Base-by-base conservation (phyloP, 1,284 basidiomycete species). In the Cutaneotrichosporon sp. region DNA sequence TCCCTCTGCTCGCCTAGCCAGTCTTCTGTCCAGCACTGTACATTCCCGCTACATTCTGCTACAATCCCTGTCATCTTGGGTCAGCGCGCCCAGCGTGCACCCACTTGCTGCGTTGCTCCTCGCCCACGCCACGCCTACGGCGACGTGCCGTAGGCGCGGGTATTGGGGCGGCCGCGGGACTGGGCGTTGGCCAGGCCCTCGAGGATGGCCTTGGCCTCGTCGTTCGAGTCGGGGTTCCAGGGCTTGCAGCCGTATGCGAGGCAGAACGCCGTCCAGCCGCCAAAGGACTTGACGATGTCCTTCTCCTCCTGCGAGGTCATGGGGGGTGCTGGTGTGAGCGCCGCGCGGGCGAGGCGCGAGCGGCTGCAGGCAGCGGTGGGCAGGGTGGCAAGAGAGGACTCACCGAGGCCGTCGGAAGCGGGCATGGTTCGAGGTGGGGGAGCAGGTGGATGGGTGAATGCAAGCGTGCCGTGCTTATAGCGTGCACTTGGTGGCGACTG, bases 241-340 rank as follows among this genome's bases (percentile, higher is more conserved):
- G 68, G 66, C 54, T 68, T 66, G 57, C 68, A 63, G 14, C 63
- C 67, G 43, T 59, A 65, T 11, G 65, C 36, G n/a, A 46, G 49
- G 50, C 61, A 64, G 47, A 70, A 70, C 31, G 31, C 53, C 14
- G 68, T 70, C 67, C 67, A 70, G 27, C 59, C 65, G 20, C 68
- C 68, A 47, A 59, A 65, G 4, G 49, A 42, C 51, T 67, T 63
- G 49, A 68, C 58, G n/a, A 68, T 58, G 20, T 53, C 59, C 25
- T 54, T 52, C 54, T 62, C 60, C 33, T 31, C 47, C 10, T 36
- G 22, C 22, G 53, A 20, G 25, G 11, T 20, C 14, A 63, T 18
- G 22, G 62, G 58, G 1, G 62, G 62, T 38, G 62, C 58, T 63
- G 62, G 9, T 8, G 45, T 46, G 7, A 46, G 45, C 4, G 22